Conservation (phyloP, 2,329 filamentous ascomycete species). For the Cladosporium sp. region DNA sequence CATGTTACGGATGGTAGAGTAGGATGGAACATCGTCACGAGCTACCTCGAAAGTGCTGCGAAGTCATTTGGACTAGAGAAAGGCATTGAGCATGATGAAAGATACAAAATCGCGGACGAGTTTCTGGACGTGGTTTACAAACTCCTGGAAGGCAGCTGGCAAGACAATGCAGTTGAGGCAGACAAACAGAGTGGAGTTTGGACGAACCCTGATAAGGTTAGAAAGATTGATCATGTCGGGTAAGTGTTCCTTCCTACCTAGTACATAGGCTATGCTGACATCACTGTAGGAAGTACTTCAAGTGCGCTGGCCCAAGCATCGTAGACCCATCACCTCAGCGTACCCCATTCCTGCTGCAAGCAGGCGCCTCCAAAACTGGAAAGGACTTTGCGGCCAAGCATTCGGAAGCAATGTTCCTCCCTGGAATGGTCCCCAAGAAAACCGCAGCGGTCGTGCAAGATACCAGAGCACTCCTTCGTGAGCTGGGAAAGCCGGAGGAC, state of each 20-base stretch:
- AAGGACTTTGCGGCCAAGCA: slow-evolving; percentile 48
- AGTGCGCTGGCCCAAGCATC: slow-evolving; percentile 47
- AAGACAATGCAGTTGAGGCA: slow-evolving; percentile 42
- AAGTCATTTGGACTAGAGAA: slow-evolving; percentile 48
- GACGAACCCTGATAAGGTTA: slow-evolving; percentile 56
- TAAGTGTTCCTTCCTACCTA: not conserved
- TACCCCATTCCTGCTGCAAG: slow-evolving; percentile 58
- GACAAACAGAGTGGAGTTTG: slow-evolving; percentile 61
- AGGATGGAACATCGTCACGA: slow-evolving; percentile 55
- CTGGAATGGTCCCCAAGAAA: slow-evolving; percentile 46
- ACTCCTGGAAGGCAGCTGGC: slow-evolving; percentile 34
- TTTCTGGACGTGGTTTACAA: slow-evolving; percentile 40
- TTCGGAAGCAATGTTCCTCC: slow-evolving; percentile 49
- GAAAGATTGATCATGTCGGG: slow-evolving; percentile 47
- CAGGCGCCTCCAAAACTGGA: slow-evolving; percentile 48
- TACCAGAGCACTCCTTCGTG: slow-evolving; percentile 42
- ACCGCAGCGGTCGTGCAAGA: slow-evolving; percentile 45
- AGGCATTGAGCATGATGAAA: slow-evolving; percentile 52
- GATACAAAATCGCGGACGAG: slow-evolving; percentile 51
- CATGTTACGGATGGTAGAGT: slow-evolving; percentile 41
- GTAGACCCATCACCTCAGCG: slow-evolving; percentile 59
- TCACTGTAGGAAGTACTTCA: slow-evolving; percentile 41
- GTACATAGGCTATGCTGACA: not conserved
- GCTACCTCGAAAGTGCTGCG: slow-evolving; percentile 50
- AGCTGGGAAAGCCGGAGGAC: slow-evolving; percentile 41